Percentiles rank a stretch among this genome's conserved stretches.
Conservation (phyloP, 2,329 filamentous ascomycete genomes). For the Colletotrichum higginsianum region DNA sequence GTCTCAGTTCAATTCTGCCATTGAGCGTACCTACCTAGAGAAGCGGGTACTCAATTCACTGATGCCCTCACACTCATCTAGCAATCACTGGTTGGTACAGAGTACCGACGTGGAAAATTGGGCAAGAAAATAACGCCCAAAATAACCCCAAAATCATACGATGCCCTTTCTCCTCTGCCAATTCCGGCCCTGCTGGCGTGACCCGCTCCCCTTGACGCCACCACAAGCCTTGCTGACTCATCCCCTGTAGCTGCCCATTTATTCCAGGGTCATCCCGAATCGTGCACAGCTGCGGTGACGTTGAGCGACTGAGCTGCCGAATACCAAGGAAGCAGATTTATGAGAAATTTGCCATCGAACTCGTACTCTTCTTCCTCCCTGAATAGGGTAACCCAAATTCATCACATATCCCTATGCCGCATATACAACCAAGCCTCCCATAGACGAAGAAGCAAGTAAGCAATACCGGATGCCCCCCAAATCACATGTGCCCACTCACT, state of each 20-base stretch:
- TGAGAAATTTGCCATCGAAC: background rate
- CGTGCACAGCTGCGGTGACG: constrained; percentile 21
- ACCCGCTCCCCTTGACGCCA: constrained; percentile 7
- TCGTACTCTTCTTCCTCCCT: no score
- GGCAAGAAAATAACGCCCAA: background rate
- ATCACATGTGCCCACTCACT: background rate
- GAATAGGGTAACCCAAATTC: background rate
- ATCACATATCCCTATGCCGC: background rate
- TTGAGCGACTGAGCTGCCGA: constrained; percentile 4
- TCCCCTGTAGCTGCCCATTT: background rate
- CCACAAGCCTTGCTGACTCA: constrained; percentile 27
- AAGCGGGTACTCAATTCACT: no score
- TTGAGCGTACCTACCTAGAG: background rate
- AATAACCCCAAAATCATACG: constrained; percentile 30
- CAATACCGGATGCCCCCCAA: background rate
- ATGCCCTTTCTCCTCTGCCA: constrained; percentile 12
- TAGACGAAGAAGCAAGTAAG: constrained; percentile 36
- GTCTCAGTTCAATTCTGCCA: constrained; percentile 12
- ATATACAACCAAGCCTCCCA: background rate
- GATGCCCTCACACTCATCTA: no score
- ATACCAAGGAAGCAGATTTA: background rate
- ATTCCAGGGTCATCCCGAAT: constrained; percentile 21
- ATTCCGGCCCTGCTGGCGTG: constrained; percentile 4
- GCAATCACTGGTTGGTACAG: background rate
- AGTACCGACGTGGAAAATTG: no score